Conservation (phyloP, 345 rosid species). For the Erodium maritimum region DNA sequence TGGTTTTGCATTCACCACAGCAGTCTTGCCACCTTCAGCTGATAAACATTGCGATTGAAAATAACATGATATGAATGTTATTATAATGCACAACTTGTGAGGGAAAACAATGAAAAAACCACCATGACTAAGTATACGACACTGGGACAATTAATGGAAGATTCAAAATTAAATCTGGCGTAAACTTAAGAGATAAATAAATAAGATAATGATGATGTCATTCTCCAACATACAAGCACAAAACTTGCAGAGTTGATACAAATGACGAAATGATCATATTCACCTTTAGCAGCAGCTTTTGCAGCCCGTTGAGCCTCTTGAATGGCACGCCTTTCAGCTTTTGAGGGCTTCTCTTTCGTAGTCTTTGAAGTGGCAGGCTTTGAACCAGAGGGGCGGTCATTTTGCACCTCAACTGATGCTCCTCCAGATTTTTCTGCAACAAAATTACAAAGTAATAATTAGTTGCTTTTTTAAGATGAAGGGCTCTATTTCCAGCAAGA, state of each 20-base stretch:
- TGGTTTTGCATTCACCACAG: constrained; percentile 37
- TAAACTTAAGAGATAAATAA: not conserved
- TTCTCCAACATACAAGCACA: not conserved
- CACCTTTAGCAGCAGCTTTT: constrained; percentile 87
- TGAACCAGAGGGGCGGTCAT: constrained; percentile 31
- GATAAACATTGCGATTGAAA: constrained; percentile 5
- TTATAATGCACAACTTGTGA: not conserved
- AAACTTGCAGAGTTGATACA: not conserved
- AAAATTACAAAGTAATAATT: not conserved
- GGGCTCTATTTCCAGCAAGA: not conserved
- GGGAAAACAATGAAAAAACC: not conserved
- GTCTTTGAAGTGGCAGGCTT: constrained; percentile 43
- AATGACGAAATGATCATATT: constrained; percentile 3
- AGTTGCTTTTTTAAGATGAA: not conserved
- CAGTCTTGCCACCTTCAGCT: constrained; percentile 47
- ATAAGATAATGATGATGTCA: not conserved
- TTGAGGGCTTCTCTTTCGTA: constrained; percentile 69
- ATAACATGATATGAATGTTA: not conserved
- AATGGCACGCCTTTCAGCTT: constrained; percentile 87
- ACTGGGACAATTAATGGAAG: too few species aligned
- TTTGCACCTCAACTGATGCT: constrained; percentile 31
- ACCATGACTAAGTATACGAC: not conserved
- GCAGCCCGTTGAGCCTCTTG: constrained; percentile 95
- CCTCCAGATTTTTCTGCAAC: constrained; percentile 45
- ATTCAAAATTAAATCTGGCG: not conserved